Evolutionary conservation across 257 asterid species (phyloP), one percentile per base, ranked within the genome.

Genomic region (Ilex asprella): DNA sequence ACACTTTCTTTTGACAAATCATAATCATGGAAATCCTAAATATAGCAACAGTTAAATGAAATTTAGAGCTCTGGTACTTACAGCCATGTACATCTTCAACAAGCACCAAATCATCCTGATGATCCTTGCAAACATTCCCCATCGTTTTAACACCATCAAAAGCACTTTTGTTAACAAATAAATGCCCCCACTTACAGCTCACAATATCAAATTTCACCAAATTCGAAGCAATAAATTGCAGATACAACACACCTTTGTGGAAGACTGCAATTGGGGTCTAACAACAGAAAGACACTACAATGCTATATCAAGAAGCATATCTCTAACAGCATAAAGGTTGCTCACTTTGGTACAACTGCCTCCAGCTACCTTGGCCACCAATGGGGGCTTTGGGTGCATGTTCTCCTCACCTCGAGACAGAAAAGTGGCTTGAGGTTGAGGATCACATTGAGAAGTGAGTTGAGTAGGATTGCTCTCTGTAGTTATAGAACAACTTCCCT

Each of bases 281-380:
- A 53, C 8, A 52, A 39, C 62, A 61, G 16, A 30, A 16, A 49
- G 43, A 21, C 27, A 21, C 63, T 71, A 87, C 43, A 86, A 75
- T 4, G 95, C 94, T 29, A 86, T 84, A 67, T 89, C 97, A 53
- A 89, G 93, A 76, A 84, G 88, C 81, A 76, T 55, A 68, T 85
- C 95, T 63, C 95, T 80, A 7, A 86, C 86, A 7, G 72, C 79
- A 61, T 84, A 80, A 77, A 80, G 76, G 52, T 86, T 84, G 39
- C 69, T 81, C 16, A 66, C 82, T 71, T 73, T 72, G 7, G 84
- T 77, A 58, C 77, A 86, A 46, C 80, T 79, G 72, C 27, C 79
- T 76, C 63, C 85, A 58, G 67, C 72, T 39, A 78, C 82, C 68
- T 81, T 76, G 31, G 77, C 31, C 67, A 75, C 63, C 12, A 75